Evolutionary conservation across 2,329 filamentous ascomycete genomes (phyloP), one percentile per base, ranked within the genome.

Genomic region (Leptoxyphium fumago): DNA sequence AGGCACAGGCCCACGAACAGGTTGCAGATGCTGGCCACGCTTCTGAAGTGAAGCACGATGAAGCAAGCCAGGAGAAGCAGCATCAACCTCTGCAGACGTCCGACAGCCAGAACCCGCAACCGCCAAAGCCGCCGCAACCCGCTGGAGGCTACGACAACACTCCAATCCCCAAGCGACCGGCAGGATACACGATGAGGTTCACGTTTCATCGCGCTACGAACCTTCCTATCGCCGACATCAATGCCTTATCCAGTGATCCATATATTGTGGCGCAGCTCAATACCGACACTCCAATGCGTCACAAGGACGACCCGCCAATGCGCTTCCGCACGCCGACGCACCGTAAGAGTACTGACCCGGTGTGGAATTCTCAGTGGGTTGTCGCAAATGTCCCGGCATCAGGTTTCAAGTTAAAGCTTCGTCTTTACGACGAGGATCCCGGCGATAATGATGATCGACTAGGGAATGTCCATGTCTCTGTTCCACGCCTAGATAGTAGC

Each of bases 381-480:
- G 81, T 96, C 18, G 85, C 84, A 48, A 93, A 94, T 52, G 74
- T 95, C 2, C 88, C 89, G 0, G 69, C 79, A 0, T 77, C 74
- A 0, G 88, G 88, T 3, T 94, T 94, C 65, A 74, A 72, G 45
- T 72, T 96, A 52, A 94, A 94, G 60, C 86, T 84, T 48, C 75
- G 84, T 43, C 65, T 96, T 14, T 93, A 88, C 63, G 89, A 96
- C 56, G 89, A 96, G 61, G 89, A 96, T 63, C 78, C 80, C 29
- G 77, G 80, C 1, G 84, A 95, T 59, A 77, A 82, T 51, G 83
- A 96, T 58, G 89, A 96, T 63, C 74, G 85, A 21, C 72, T 96
- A 15, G 89, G 89, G 10, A 93, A 91, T 56, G 84, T 85, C 2
- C 86, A 86, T 40, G 68, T 94, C 43, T 64, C 74, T 14, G 76